These are phyloP conservation scores for Pezicula neosporulosa DNA, from an alignment of 2,329 filamentous ascomycete genomes.

Conservation along the genomic window DNA sequence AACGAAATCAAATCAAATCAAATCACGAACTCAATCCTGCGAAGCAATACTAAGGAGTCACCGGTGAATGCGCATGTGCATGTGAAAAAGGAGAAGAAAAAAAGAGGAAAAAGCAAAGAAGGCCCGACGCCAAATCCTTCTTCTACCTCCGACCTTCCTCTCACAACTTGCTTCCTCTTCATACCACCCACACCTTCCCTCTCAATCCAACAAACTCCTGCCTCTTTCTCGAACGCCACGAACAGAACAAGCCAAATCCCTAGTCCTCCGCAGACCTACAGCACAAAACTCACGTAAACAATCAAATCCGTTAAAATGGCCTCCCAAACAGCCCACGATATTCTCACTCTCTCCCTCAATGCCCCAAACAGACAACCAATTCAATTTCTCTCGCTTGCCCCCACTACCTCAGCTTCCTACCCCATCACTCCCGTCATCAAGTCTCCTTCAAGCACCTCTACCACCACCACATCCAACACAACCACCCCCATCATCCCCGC, in stretches of 20 bases:
- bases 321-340: conserved; percentile 4
- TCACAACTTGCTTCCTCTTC: neutral
- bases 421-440: conserved; percentile 9
- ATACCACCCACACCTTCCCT: neutral
- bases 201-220: neutral
- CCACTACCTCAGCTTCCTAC: conserved; percentile 21
- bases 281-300: neutral
- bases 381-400: conserved; percentile 24
- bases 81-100: no score
- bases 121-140: no score
- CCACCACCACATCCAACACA: neutral
- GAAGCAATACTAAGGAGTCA: neutral
- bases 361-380: neutral
- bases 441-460: conserved; percentile 1
- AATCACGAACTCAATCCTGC: neutral
- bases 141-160: neutral
- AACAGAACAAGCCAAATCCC: neutral
- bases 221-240: no score
- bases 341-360: conserved; percentile 5
- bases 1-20: neutral
- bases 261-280: neutral
- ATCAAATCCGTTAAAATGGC: conserved; percentile 10
- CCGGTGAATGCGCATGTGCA: no score
- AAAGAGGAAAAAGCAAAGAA: no score
- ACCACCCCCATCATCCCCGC: neutral